Percentiles rank a stretch among this genome's conserved stretches.
These are phyloP conservation scores for Mitragyna speciosa DNA, from an alignment of 257 asterid species.

Conservation along the genomic window DNA sequence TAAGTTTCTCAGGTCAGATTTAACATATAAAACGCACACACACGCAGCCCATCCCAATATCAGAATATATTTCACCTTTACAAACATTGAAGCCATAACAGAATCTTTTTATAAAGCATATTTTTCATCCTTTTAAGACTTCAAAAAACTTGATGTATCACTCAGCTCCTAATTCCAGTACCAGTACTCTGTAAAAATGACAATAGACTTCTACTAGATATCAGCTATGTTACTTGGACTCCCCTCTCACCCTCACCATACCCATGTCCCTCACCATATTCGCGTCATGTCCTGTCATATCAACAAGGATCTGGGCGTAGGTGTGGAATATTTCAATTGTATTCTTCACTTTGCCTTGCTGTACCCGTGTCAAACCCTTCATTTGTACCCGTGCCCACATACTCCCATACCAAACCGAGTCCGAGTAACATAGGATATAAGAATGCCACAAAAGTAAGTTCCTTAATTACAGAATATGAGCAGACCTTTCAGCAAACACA, in stretches of 20 bases:
- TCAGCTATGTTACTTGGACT: too few relatives aligned
- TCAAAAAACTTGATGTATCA: neutral
- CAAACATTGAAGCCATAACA: neutral
- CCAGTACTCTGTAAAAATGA: neutral
- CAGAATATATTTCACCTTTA: neutral
- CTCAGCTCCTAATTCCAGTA: neutral
- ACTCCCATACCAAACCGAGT: too few relatives aligned
- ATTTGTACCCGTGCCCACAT: too few relatives aligned
- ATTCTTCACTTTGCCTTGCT: too few relatives aligned
- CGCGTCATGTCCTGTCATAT: too few relatives aligned
- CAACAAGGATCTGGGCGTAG: too few relatives aligned
- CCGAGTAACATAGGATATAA: neutral
- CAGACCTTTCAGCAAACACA: neutral
- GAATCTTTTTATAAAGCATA: neutral
- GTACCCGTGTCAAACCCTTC: too few relatives aligned
- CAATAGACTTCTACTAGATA: neutral
- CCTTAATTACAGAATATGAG: neutral
- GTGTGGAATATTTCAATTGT: too few relatives aligned
- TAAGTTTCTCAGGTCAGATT: too few relatives aligned
- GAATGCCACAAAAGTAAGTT: neutral
- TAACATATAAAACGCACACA: too few relatives aligned
- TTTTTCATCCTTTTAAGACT: neutral
- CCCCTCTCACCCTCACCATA: too few relatives aligned
- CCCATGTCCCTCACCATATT: too few relatives aligned
- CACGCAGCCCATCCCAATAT: neutral